Conservation (phyloP, 176 grass and related monocot species). For the Oropetium thomaeum region DNA sequence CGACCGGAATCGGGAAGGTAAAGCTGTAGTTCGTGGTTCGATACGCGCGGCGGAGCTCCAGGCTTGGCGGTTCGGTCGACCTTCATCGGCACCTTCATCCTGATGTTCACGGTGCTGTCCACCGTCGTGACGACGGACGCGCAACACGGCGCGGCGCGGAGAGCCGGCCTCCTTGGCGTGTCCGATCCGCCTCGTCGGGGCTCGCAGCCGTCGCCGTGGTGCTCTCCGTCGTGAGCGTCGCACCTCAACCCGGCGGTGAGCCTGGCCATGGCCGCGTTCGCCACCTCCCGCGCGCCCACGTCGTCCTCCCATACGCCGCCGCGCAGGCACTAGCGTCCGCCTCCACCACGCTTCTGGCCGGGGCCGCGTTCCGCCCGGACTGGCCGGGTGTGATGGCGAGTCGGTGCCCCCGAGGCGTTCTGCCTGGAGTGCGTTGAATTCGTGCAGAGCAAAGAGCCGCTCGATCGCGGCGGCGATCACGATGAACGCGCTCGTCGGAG, state of each 20-base stretch:
- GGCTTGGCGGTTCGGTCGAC: no score
- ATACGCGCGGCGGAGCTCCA: no score
- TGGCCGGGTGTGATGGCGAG: conserved; percentile 36
- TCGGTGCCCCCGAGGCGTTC: conserved; percentile 52
- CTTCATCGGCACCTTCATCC: conserved; percentile 65
- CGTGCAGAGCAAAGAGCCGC: no score
- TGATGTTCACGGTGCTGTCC: conserved; percentile 57
- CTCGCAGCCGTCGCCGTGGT: conserved; percentile 51
- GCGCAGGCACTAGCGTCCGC: conserved; percentile 38
- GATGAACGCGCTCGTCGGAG: not conserved
- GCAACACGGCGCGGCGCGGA: conserved; percentile 30
- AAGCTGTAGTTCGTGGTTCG: no score
- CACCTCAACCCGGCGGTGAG: conserved; percentile 72
- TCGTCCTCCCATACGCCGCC: conserved; percentile 41
- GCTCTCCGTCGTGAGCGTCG: conserved; percentile 47
- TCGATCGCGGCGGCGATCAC: no score
- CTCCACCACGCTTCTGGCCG: conserved; percentile 42
- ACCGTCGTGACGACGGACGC: conserved; percentile 45
- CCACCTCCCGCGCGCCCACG: conserved; percentile 42
- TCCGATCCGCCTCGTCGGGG: conserved; percentile 37
- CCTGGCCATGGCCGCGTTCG: conserved; percentile 44
- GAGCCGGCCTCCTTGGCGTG: conserved; percentile 29
- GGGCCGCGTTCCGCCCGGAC: conserved; percentile 29
- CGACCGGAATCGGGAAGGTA: no score
- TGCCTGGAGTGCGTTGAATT: conserved; percentile 37